Conservation (phyloP, 805 yeast genomes). For the Candida tibetensis region DNA sequence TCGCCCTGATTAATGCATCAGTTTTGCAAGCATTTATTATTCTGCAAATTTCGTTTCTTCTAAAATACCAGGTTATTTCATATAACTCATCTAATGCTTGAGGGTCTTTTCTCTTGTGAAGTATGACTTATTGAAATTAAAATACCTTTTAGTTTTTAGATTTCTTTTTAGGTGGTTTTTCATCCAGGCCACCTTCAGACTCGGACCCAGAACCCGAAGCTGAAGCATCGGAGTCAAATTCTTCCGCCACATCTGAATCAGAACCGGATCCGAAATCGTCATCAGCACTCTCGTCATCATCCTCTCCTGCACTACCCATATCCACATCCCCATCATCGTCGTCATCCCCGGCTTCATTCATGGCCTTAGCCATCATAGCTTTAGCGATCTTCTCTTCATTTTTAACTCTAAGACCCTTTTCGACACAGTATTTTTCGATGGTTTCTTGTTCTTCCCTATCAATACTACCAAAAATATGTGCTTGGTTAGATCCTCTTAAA, state of each 20-base stretch:
- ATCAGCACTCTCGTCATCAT: slow-evolving; percentile 69
- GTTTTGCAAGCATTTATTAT: too few relatives aligned
- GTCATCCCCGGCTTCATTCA: slow-evolving; percentile 57
- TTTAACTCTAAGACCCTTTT: slow-evolving; percentile 75
- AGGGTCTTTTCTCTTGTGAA: too few relatives aligned
- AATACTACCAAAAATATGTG: slow-evolving; percentile 85
- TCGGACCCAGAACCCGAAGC: slow-evolving; percentile 27
- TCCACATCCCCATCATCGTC: slow-evolving; percentile 47
- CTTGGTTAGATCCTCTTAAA: slow-evolving; percentile 57
- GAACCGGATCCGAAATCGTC: slow-evolving; percentile 74
- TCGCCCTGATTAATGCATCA: too few relatives aligned
- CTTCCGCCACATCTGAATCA: slow-evolving; percentile 79
- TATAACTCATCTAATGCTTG: too few relatives aligned
- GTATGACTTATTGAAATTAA: too few relatives aligned
- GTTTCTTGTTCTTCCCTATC: slow-evolving; percentile 84
- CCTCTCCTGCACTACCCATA: slow-evolving; percentile 75
- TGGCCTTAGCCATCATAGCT: slow-evolving; percentile 71
- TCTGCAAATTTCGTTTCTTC: too few relatives aligned
- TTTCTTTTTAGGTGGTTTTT: slow-evolving; percentile 15
- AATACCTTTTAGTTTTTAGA: slow-evolving; percentile 17
- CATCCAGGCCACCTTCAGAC: slow-evolving; percentile 21
- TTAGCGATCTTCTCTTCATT: slow-evolving; percentile 90
- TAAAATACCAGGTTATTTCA: too few relatives aligned
- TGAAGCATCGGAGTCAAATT: slow-evolving; percentile 68
- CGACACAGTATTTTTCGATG: slow-evolving; percentile 71